phyloP scores from a whole-genome alignment of 345 rosid genomes.

The Clarkia xantiana region DNA sequence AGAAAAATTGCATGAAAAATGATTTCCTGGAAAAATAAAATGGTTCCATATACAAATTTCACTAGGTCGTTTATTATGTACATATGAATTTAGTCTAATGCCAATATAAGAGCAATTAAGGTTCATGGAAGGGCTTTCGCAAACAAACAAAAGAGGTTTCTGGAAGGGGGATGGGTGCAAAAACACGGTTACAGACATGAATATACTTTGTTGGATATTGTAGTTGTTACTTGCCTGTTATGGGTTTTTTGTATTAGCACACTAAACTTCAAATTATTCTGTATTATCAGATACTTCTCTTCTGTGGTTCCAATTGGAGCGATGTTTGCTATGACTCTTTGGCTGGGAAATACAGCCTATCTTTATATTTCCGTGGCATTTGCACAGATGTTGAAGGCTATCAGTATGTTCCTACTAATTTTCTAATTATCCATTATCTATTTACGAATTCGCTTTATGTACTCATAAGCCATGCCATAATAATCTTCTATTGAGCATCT shows the following conservation, averaged over 20 bases:
- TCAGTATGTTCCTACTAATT: conserved; percentile 41
- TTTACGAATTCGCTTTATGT: background rate
- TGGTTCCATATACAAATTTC: too few species aligned
- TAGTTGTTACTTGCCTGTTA: background rate
- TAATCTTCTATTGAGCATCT: conserved; percentile 11
- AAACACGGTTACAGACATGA: too few species aligned
- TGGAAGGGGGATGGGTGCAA: too few species aligned
- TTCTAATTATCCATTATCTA: too few species aligned
- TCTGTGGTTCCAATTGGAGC: conserved; percentile 95
- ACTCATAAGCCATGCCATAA: conserved; percentile 9
- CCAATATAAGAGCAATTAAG: too few species aligned
- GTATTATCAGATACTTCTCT: conserved; percentile 46
- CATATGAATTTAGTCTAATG: too few species aligned
- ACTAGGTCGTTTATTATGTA: too few species aligned
- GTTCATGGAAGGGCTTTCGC: too few species aligned
- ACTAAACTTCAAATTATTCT: conserved; percentile 8
- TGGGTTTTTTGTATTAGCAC: background rate
- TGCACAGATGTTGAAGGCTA: conserved; percentile 96
- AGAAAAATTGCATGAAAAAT: background rate
- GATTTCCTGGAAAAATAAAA: background rate
- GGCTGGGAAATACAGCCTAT: conserved; percentile 97
- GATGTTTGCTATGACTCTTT: conserved; percentile 94
- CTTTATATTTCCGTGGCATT: conserved; percentile 90
- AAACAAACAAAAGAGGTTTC: too few species aligned
- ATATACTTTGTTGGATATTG: background rate